Percentiles rank a stretch among this genome's conserved stretches.
Evolutionary conservation across 306 rosid species (phyloP).

Genomic region (Quercus rubra): DNA sequence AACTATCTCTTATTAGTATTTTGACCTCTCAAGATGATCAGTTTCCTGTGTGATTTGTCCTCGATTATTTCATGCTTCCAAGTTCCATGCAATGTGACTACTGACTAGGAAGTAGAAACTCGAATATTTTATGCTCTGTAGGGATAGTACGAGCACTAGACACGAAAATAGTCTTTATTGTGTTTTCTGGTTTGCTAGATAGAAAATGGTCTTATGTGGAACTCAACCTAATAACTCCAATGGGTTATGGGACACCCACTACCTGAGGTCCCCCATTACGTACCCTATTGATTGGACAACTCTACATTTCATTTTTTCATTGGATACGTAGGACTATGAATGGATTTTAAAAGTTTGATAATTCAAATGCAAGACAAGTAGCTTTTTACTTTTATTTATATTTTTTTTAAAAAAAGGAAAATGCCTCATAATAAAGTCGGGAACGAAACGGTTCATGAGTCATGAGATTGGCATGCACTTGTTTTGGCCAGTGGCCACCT

Average conservation of each 20-base stretch:
- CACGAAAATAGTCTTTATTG: background rate
- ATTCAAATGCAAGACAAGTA: background rate
- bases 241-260: slow-evolving; percentile 43
- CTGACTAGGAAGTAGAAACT: background rate
- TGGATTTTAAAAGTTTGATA: background rate
- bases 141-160: background rate
- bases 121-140: background rate
- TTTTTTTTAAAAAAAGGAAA: too few relatives aligned
- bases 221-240: slow-evolving; percentile 34
- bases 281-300: slow-evolving; percentile 22
- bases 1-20: too few relatives aligned
- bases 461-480: slow-evolving; percentile 7
- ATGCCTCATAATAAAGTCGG: background rate
- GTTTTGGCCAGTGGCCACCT: background rate
- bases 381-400: background rate
- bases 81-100: too few relatives aligned
- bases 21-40: too few relatives aligned
- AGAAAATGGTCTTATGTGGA: slow-evolving; percentile 58
- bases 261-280: slow-evolving; percentile 24
- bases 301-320: slow-evolving; percentile 1
- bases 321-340: background rate
- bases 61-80: too few relatives aligned
- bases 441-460: slow-evolving; percentile 11
- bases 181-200: slow-evolving; percentile 11
- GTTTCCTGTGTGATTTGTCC: too few relatives aligned